Conservation (phyloP, 2,329 filamentous ascomycete genomes). For the Hymenoscyphus infarciens region DNA sequence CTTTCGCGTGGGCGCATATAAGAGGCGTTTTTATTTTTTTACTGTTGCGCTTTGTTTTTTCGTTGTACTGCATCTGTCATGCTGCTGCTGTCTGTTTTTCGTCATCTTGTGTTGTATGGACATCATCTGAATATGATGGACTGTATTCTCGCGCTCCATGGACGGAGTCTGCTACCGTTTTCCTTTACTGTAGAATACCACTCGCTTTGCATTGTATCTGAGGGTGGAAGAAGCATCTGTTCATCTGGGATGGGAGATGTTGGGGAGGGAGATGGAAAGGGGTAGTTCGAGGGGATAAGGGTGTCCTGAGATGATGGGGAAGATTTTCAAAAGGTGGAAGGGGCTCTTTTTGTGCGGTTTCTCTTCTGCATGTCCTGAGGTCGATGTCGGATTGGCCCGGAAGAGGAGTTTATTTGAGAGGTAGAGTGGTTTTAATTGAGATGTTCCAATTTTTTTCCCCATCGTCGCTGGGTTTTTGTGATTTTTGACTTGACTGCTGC, state of each 20-base stretch:
- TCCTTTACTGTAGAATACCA: slow-evolving; percentile 16
- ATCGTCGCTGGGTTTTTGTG: background rate
- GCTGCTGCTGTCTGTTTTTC: background rate
- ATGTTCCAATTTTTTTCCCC: background rate
- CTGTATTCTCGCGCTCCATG: too few species aligned
- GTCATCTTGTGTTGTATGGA: background rate
- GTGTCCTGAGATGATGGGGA: background rate
- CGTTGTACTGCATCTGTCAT: background rate
- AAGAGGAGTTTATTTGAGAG: slow-evolving; percentile 6
- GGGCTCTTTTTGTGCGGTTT: background rate
- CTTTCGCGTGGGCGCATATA: slow-evolving; percentile 9
- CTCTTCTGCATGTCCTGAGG: slow-evolving; percentile 3
- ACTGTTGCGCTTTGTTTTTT: background rate
- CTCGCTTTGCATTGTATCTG: slow-evolving; percentile 7
- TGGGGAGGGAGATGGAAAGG: background rate
- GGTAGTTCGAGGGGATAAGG: background rate
- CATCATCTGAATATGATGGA: background rate
- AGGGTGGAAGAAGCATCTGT: background rate
- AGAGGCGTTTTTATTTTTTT: background rate
- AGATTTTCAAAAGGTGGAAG: background rate
- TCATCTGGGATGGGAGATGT: slow-evolving; percentile 9
- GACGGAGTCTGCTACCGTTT: background rate
- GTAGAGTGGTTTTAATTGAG: slow-evolving; percentile 27
- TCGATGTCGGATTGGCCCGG: background rate
- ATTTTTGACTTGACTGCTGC: background rate